These are phyloP conservation scores for Agastache rugosa DNA, from an alignment of 257 asterid genomes.

Conservation along the genomic window DNA sequence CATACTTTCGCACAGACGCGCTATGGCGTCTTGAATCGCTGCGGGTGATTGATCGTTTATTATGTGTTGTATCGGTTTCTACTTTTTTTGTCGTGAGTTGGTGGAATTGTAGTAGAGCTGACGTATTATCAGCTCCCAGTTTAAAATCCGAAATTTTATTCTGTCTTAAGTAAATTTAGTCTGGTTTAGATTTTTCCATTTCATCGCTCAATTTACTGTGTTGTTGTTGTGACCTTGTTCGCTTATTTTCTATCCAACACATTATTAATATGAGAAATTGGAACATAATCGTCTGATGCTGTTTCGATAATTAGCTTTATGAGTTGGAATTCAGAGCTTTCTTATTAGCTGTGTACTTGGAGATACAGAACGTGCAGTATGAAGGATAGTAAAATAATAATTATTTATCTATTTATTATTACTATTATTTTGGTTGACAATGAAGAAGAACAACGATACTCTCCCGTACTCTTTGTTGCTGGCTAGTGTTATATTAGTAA, in stretches of 20 bases:
- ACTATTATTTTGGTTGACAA: background rate
- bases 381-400: background rate
- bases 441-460: background rate
- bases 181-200: background rate
- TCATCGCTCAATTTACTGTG: constrained; percentile 8
- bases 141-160: background rate
- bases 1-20: background rate
- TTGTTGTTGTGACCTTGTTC: constrained; percentile 7
- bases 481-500: background rate
- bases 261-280: constrained; percentile 18
- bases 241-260: background rate
- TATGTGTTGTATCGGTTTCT: constrained; percentile 5
- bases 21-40: constrained; percentile 21
- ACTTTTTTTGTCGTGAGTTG: constrained; percentile 12
- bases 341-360: constrained; percentile 9
- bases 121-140: constrained; percentile 1
- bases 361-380: background rate
- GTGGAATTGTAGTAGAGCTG: constrained; percentile 20
- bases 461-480: constrained; percentile 1
- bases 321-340: background rate
- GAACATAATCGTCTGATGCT: constrained; percentile 25
- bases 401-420: background rate
- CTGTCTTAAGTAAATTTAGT: background rate
- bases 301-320: constrained; percentile 6
- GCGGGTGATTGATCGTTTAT: constrained; percentile 7